Percentiles rank a stretch among this genome's conserved stretches.
phyloP scores from a whole-genome alignment of 169 alveolate genomes.

The Amoebophrya sp. region DNA sequence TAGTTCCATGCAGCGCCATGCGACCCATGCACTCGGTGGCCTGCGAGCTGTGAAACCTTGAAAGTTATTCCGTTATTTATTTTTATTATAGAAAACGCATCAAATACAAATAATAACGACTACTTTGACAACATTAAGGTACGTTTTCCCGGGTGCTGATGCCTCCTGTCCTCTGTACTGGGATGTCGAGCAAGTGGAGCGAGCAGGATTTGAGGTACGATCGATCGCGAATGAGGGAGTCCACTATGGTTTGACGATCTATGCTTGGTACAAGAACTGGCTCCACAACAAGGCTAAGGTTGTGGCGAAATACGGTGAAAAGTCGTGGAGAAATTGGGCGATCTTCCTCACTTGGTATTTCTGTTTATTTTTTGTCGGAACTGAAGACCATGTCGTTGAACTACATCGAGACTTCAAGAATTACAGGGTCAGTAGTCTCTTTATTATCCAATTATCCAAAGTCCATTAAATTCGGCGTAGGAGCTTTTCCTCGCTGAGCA shows the following conservation, averaged over 20 bases:
- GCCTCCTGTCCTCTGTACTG: slow-evolving; percentile 37
- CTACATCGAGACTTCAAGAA: too few species aligned
- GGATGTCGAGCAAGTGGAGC: slow-evolving; percentile 33
- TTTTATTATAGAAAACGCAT: too few species aligned
- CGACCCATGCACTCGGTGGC: too few species aligned
- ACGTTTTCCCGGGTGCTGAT: slow-evolving; percentile 40
- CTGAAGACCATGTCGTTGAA: too few species aligned
- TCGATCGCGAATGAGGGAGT: slow-evolving; percentile 26
- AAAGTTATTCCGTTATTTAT: too few species aligned
- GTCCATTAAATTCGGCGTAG: too few species aligned
- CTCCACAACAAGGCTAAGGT: slow-evolving; percentile 32
- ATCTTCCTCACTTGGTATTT: not conserved
- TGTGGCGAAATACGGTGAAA: not conserved
- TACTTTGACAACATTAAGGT: slow-evolving; percentile 16
- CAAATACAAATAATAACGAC: too few species aligned
- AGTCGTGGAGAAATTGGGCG: slow-evolving; percentile 6
- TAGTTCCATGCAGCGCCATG: too few species aligned
- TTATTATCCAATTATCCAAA: too few species aligned
- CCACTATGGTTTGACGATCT: slow-evolving; percentile 35
- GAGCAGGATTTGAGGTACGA: slow-evolving; percentile 25
- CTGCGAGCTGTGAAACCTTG: too few species aligned
- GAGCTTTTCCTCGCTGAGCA: too few species aligned
- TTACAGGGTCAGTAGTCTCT: too few species aligned
- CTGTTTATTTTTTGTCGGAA: not conserved
- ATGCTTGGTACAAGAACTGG: slow-evolving; percentile 35